Conservation (phyloP, 331 rosid genomes). For the Quercus lobata region DNA sequence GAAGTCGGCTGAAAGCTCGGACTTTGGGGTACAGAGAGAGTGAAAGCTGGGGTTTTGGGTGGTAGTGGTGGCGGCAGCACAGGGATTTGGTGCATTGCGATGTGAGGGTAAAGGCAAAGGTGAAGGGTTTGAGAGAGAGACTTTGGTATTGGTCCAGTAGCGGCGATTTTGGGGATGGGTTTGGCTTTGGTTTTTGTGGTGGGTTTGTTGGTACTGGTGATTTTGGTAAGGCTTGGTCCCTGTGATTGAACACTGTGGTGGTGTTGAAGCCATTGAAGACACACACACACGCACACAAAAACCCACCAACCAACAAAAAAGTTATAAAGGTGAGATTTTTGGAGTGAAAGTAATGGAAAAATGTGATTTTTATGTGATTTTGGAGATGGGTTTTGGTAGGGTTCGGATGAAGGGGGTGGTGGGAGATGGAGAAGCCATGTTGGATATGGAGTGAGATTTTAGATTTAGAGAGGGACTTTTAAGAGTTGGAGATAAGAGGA, state of each 20-base stretch:
- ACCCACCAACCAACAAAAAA: neutral
- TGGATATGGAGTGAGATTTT: conserved; percentile 10
- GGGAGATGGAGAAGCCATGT: conserved; percentile 15
- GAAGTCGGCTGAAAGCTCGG: conserved; percentile 57
- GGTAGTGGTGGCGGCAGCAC: conserved; percentile 23
- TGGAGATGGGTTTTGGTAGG: neutral
- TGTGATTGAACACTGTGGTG: conserved; percentile 66
- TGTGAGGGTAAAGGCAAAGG: conserved; percentile 15
- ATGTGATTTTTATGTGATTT: neutral
- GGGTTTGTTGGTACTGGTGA: conserved; percentile 50
- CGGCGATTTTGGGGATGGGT: conserved; percentile 25
- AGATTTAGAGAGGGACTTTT: neutral
- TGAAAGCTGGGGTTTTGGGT: conserved; percentile 37
- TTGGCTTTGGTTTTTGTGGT: conserved; percentile 31
- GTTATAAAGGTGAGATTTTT: neutral
- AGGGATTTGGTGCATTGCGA: conserved; percentile 29
- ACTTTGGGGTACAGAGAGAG: conserved; percentile 34
- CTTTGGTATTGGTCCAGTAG: conserved; percentile 29
- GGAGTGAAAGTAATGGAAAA: neutral
- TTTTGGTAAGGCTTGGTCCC: conserved; percentile 50
- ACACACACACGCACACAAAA: neutral
- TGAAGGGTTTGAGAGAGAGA: conserved; percentile 38
- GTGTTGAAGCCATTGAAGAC: conserved; percentile 62
- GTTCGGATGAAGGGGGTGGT: neutral
- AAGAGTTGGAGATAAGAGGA: conserved; percentile 5